phyloP scores from a whole-genome alignment of 2,329 filamentous ascomycete genomes.

The Pyricularia sp. region DNA sequence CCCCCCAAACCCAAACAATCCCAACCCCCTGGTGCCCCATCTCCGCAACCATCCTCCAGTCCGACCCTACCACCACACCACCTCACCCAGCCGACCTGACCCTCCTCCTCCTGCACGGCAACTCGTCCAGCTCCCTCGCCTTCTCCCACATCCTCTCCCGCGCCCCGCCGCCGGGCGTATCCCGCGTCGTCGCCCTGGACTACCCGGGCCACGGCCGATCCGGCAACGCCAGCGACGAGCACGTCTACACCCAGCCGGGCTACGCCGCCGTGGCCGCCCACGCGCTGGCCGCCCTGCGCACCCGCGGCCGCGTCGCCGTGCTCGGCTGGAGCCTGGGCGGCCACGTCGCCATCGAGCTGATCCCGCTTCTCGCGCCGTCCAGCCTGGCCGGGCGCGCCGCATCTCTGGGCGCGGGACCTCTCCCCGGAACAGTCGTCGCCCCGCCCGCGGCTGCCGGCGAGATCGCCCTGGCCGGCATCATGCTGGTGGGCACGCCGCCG shows the following conservation, averaged over 20 bases:
- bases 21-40: background rate
- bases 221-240: background rate
- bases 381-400: background rate
- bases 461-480: background rate
- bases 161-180: background rate
- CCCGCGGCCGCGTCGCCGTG: background rate
- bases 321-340: background rate
- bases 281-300: background rate
- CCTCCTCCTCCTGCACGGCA: background rate
- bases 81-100: background rate
- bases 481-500: background rate
- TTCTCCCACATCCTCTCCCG: background rate
- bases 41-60: background rate
- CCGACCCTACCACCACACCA: background rate
- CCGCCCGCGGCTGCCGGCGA: too few species aligned
- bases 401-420: background rate
- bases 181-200: background rate
- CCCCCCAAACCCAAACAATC: background rate
- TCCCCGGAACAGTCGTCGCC: background rate
- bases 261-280: background rate
- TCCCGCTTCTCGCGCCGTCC: background rate
- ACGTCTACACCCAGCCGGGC: background rate
- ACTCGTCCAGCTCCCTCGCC: background rate
- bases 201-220: background rate
- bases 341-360: background rate